phyloP scores from a whole-genome alignment of 176 grass and related monocot genomes.

The Carex littledalei region DNA sequence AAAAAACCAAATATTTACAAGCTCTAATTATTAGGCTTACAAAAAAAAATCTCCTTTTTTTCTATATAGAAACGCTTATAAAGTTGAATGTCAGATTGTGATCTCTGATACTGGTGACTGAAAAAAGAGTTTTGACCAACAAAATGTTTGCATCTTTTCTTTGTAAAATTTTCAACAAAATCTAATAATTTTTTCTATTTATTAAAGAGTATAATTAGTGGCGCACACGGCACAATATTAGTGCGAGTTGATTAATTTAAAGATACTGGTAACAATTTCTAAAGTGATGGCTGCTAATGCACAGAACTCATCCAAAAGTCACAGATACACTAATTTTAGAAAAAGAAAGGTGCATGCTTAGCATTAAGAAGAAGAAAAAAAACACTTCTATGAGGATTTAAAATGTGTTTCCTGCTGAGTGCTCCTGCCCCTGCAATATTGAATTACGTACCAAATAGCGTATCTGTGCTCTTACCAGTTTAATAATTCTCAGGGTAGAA shows the following conservation, averaged over 20 bases:
- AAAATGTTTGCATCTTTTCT: not conserved
- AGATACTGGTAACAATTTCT: not conserved
- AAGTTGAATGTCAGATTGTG: not conserved
- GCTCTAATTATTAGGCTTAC: too few species aligned
- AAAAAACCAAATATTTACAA: too few species aligned
- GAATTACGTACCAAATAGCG: too few species aligned
- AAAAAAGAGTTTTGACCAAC: not conserved
- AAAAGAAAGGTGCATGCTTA: not conserved
- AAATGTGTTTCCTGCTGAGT: too few species aligned
- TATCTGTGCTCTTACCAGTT: too few species aligned
- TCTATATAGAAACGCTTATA: too few species aligned
- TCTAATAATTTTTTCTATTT: not conserved
- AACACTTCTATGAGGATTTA: too few species aligned
- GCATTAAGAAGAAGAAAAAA: not conserved
- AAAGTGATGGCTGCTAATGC: not conserved
- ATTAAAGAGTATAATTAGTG: conserved; percentile 1
- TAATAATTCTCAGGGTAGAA: too few species aligned
- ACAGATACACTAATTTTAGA: not conserved
- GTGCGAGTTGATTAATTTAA: not conserved
- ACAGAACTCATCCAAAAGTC: not conserved
- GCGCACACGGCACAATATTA: not conserved
- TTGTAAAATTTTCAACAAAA: not conserved
- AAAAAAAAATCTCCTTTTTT: too few species aligned
- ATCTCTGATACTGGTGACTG: not conserved
- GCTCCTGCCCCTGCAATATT: too few species aligned